A percentile compares a stretch with the other conserved stretches of the same genome.
Evolutionary conservation across 495 filamentous ascomycete species (phyloP).

Genomic region (Daldinia vernicosa): DNA sequence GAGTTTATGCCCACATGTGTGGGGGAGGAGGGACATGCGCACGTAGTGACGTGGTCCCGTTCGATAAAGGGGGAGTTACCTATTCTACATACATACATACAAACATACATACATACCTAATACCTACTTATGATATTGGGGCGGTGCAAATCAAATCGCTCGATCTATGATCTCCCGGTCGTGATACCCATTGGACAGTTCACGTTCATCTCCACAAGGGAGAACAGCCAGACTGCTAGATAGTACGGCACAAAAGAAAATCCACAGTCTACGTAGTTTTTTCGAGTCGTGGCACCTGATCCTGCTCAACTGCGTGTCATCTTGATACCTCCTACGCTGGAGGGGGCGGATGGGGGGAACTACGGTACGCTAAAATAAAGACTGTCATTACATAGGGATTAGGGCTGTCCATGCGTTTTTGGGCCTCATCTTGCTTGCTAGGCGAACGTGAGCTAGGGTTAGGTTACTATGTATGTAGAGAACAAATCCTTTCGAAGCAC

Average conservation of each 20-base stretch:
- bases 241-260: neutral
- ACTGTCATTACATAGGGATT: too few relatives aligned
- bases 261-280: constrained; percentile 3
- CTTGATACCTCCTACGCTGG: constrained; percentile 34
- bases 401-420: constrained; percentile 4
- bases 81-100: too few relatives aligned
- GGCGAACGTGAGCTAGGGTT: constrained; percentile 2
- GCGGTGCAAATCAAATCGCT: constrained; percentile 33
- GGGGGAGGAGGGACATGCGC: constrained; percentile 38
- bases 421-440: constrained; percentile 14
- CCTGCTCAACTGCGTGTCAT: constrained; percentile 50
- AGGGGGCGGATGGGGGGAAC: constrained; percentile 35
- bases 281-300: constrained; percentile 47
- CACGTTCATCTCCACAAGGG: constrained; percentile 6
- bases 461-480: too few relatives aligned
- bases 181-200: constrained; percentile 11
- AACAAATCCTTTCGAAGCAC: constrained; percentile 24
- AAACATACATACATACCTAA: too few relatives aligned
- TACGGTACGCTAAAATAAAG: constrained; percentile 26
- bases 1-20: constrained; percentile 25
- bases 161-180: constrained; percentile 39
- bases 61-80: constrained; percentile 44
- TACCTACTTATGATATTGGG: constrained; percentile 20
- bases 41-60: constrained; percentile 46
- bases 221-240: too few relatives aligned